These are phyloP conservation scores for Malus hybrid DNA, from an alignment of 331 rosid species.

Conservation along the genomic window DNA sequence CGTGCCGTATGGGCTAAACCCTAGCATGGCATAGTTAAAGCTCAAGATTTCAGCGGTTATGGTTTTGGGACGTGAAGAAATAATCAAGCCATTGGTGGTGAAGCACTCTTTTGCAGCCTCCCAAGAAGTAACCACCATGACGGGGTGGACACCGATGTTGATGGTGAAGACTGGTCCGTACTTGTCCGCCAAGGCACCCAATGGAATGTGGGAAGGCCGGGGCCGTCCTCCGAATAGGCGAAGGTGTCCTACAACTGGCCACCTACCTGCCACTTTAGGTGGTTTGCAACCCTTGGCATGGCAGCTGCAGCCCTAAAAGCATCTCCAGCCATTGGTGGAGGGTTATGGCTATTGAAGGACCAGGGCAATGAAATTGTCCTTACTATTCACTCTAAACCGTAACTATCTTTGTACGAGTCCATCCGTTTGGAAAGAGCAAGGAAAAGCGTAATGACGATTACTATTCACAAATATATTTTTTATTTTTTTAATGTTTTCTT, in stretches of 20 bases:
- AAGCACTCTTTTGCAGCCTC: slow-evolving; percentile 48
- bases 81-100: slow-evolving; percentile 30
- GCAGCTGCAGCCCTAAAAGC: not conserved
- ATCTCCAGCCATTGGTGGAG: too few species aligned
- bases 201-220: slow-evolving; percentile 14
- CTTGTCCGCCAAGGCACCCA: slow-evolving; percentile 35
- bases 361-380: too few species aligned
- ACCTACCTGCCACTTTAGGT: slow-evolving; percentile 19
- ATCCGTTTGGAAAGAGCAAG: not conserved
- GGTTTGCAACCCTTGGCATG: not conserved
- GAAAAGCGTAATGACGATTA: too few species aligned
- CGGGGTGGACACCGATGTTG: slow-evolving; percentile 26
- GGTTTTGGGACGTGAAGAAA: slow-evolving; percentile 38
- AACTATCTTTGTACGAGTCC: too few species aligned
- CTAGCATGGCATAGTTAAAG: slow-evolving; percentile 36
- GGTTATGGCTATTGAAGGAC: too few species aligned
- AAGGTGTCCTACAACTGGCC: slow-evolving; percentile 34
- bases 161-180: slow-evolving; percentile 41
- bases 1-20: slow-evolving; percentile 28
- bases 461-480: too few species aligned
- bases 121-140: slow-evolving; percentile 29
- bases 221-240: slow-evolving; percentile 9
- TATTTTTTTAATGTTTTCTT: too few species aligned
- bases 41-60: slow-evolving; percentile 8
- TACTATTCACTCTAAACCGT: too few species aligned